Base-by-base conservation (phyloP, 495 filamentous ascomycete species). In the Aspergillus bridgeri region DNA sequence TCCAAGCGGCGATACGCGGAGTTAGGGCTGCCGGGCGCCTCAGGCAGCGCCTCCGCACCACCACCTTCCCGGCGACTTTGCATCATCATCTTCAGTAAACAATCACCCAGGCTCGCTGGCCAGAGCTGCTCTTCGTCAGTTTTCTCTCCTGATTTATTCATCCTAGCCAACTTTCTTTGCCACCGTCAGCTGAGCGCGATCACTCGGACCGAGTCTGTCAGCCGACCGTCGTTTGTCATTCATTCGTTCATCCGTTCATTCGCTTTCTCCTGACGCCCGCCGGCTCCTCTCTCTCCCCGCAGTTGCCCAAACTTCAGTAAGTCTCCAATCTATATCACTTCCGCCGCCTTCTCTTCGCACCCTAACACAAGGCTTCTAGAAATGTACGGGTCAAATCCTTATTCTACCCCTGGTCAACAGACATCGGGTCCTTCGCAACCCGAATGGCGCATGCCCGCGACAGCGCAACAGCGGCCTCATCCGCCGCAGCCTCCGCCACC, bases 371-470 rank as follows among this genome's bases (percentile, higher is more conserved):
- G 11, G 25, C 20, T 22, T 45, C 13, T 53, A 48, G 54, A 47
- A 11, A 75, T 73, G 70, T 68, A 71, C 54, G 67, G 69, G 19
- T 63, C 65, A 51, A 52, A 70, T 47, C 51, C 61, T 18, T 62
- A 65, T 55, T 48, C 65, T 17, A 58, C 54, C 19, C 51, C 65
- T 38, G 60, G 62, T 55, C 52, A 55, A 17, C 54, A 64, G 17
- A 54, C 45, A 47, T 56, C 62, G 18, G 66, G 54, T 42, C 62
- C 72, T 33, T 59, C 70, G n/a, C 69, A 74, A 50, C 76, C 76
- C 29, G 75, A 79, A 76, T 79, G 76, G 76, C 73, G 70, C 54
- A 56, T 68, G 18, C 58, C 73, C 33, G 38, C 68, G 13, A 61
- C 45, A 17, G 45, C 66, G 2, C 61, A 58, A 19, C 67, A 58